Base-by-base conservation (phyloP, 75 land plant genomes). In the Chamaecyparis obtusa region DNA sequence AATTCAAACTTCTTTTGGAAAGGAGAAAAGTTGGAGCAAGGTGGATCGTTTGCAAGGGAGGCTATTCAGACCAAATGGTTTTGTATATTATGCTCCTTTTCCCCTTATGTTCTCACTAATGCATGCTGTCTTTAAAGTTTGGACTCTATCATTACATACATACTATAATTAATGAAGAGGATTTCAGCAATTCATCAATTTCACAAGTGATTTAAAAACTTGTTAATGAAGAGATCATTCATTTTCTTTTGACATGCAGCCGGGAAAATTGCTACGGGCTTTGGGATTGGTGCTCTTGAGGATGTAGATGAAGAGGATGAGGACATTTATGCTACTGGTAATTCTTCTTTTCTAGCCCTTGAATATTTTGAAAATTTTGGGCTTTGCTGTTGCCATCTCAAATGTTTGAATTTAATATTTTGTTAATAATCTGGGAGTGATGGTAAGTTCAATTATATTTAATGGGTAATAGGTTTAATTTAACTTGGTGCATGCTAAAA, bases 241-340 rank as follows among this genome's bases (percentile, higher is more conserved):
- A 81, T 43, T 84, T 33, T 27, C 21, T 9, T 88, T 36, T 11
- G 87, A 77, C 60, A 60, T 76, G 78, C 96, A 96, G 98, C 97
- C 86, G 96, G 95, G 82, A 94, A 89, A 87, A 89, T 93, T 90
- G 96, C 92, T 78, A 90, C 92, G 82, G 98, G 99, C 54, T 96
- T 98, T 91, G 99, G 99, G 14, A 94, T 98, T 90, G 99, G 99
- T 51, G 99, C 99, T 43, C 92, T 98, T 75, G 99, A 98, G 85
- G 99, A 96, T 74, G 86, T 92, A 86, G 97, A 94, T 87, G 92
- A 89, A 74, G 99, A 98, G 89, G 99, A 98, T 91, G 97, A 96
- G 88, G 99, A 98, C 86, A 91, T 98, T 21, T 98, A 96, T 92
- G 90, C 92, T 5, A 87, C 93, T 85, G 97, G 98, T 95, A 30